Base-by-base conservation (phyloP, 2,329 filamentous ascomycete species). In the Myriangium duriaei region DNA sequence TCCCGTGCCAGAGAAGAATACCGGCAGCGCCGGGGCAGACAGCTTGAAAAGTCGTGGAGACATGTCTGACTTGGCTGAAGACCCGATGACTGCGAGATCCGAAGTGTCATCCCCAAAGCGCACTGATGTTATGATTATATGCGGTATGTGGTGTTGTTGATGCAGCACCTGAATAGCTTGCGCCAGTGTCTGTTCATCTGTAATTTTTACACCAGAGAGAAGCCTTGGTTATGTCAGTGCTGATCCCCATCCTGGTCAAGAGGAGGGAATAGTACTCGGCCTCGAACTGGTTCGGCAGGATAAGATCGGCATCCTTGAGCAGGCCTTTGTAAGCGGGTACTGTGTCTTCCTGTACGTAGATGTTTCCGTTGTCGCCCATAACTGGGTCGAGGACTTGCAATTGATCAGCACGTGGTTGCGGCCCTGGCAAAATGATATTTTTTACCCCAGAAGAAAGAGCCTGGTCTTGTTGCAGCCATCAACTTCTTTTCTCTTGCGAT, bases 221-320 rank as follows among this genome's bases (percentile, higher is more conserved):
- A 87, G 68, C 54, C 85, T 93, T 42, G n/a, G 19, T 12, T 36
- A 17, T 21, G 9, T 26, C 7, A 7, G n/a, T 7, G 28, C 17
- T 11, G 12, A 11, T 15, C 5, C 9, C 16, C 30, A 16, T 13
- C 11, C 26, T 16, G 14, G 32, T 47, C 18, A 36, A 5, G 34
- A 24, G 42, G 6, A 14, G 11, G 28, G 13, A 18, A 21, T 62
- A 77, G 49, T 65, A 92, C 84, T 98, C 88, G 30, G 87, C 85
- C 64, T 98, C 91, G 49, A 95, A 98, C 51, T 96, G 88, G 56
- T 98, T 98, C 3, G 91, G 91, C 11, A 96, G 63, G 40, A 98
- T 92, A 48, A 98, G 60, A 59, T 98, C 91, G 2, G 91, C 88
- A 50, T 88, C 71, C 24, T 70, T 70, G 14, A 96, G 66, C 41